Evolutionary conservation across 768 basidiomycete species (phyloP), one percentile per base, ranked within the genome.

Genomic region (Cystofilobasidium capitatum): DNA sequence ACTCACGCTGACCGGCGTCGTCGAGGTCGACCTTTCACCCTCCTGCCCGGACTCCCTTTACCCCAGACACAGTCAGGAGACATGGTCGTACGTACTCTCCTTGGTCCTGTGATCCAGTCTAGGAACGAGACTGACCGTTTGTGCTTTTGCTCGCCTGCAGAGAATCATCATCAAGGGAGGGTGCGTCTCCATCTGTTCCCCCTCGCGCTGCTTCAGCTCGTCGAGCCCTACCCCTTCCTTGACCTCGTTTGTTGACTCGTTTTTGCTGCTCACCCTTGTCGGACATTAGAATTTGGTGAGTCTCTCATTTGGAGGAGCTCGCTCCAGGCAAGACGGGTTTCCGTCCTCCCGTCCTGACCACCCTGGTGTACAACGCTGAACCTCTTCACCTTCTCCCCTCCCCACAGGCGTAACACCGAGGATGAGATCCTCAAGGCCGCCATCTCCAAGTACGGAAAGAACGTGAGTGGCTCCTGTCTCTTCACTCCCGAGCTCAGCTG

Each of bases 391-490:
- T 20, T 40, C 14, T 54, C 14, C 14, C 31, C 54, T 42, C 35
- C 29, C 9, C 47, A 33, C 26, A 58, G 68, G 68, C 62, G 68
- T 47, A 69, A 69, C 45, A 69, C 68, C 12, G 77, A 77, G 74
- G 93, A 99, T 77, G 96, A 99, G 78, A 96, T 99, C 62, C 83
- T 99, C 72, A 99, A 99, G 79, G 96, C 96, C 70, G 96, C 96
- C 73, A 98, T 98, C 71, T 78, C 78, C 44, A 78, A 79, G 55
- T 78, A 78, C 67, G 78, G 77, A 47, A 78, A 78, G 74, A 78
- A 78, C 70, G 76, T 77, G 51, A 71, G 76, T 72, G 17, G 20
- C 51, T 22, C 42, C 14, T 57, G 36, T 44, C 14, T 54, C 36
- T 3, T 65, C 55, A 26, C 45, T 26, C 42, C 16, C 37, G 12